Base-by-base conservation (phyloP, 208 protist genomes). In the Leptomonas pyrrhocoris region DNA sequence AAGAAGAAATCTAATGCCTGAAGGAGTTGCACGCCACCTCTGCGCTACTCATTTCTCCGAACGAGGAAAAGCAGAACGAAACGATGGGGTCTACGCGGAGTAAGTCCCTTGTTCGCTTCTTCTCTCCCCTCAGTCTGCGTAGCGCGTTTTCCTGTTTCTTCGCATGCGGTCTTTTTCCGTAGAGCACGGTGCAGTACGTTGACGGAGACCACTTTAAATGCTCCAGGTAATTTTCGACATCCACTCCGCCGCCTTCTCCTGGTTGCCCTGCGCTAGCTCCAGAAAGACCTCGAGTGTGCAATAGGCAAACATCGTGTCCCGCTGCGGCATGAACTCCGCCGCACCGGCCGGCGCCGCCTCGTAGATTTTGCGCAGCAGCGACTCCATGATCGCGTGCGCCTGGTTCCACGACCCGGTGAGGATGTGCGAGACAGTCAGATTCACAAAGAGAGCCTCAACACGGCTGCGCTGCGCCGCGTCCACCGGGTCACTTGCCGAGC, bases 371-470 rank as follows among this genome's bases (percentile, higher is more conserved):
- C 73, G 66, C 48, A 96, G 73, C n/a, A 96, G 77, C 34, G 85
- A 89, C 48, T 96, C 85, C 76, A 94, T 81, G 50, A 90, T 81
- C 21, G 73, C 68, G 62, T 88, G 74, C n/a, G 92, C 92, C 68
- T 96, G 86, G 46, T 83, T 93, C 89, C 88, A 96, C 27, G 83
- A 86, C 25, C 92, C 92, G 15, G 78, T 89, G 25, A 92, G 76
- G 56, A 96, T 92, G 56, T 94, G 88, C 36, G 89, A 89, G 42
- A 96, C 78, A 28, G 87, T 84, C 36, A 96, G 51, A 63, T 94
- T 92, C 25, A 93, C 74, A 63, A 96, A 92, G 62, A 96, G 84
- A n/a, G 83, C 80, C 74, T 94, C 89, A 31, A 94, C 67, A 60
- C 89, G 89, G 63, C 87, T 89, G 49, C 89, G 84, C 66, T 96